Conservation (phyloP, 352 stramenopile species). For the Phytophthora rubi region DNA sequence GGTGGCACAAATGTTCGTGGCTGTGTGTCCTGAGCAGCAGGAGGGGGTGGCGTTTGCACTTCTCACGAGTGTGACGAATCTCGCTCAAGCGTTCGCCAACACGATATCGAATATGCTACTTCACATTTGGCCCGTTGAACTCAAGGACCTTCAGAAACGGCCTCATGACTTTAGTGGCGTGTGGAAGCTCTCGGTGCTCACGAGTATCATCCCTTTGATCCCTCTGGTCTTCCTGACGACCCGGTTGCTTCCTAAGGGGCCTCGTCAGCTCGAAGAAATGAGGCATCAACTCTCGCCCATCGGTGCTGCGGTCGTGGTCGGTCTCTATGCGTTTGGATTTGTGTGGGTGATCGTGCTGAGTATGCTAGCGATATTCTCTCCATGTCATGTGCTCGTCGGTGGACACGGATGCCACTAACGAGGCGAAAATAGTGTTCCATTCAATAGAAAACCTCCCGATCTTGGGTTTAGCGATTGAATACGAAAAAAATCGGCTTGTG, state of each 20-base stretch:
- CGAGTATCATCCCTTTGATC: conserved; percentile 52
- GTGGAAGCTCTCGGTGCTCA: conserved; percentile 83
- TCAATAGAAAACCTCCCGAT: not conserved
- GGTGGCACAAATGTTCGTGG: conserved; percentile 78
- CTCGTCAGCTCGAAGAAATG: conserved; percentile 57
- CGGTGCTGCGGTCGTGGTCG: conserved; percentile 41
- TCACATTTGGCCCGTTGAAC: conserved; percentile 73
- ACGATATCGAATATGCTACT: conserved; percentile 85
- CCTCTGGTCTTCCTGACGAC: conserved; percentile 59
- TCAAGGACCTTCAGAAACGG: conserved; percentile 54
- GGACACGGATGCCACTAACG: conserved; percentile 54
- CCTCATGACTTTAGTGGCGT: conserved; percentile 63
- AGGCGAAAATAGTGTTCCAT: not conserved
- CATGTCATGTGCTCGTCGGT: conserved; percentile 71
- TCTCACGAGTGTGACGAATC: conserved; percentile 78
- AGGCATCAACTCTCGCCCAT: conserved; percentile 51
- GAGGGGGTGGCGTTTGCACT: conserved; percentile 81
- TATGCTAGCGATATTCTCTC: conserved; percentile 66
- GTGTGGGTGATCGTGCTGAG: conserved; percentile 71
- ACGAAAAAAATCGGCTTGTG: no score
- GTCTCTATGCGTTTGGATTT: conserved; percentile 63
- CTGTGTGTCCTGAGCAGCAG: conserved; percentile 74
- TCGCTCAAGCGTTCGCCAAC: conserved; percentile 69
- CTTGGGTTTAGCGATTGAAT: no score
- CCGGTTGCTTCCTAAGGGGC: conserved; percentile 59